Conservation (phyloP, 2,329 filamentous ascomycete species). For the Teratosphaeria gauchensis region DNA sequence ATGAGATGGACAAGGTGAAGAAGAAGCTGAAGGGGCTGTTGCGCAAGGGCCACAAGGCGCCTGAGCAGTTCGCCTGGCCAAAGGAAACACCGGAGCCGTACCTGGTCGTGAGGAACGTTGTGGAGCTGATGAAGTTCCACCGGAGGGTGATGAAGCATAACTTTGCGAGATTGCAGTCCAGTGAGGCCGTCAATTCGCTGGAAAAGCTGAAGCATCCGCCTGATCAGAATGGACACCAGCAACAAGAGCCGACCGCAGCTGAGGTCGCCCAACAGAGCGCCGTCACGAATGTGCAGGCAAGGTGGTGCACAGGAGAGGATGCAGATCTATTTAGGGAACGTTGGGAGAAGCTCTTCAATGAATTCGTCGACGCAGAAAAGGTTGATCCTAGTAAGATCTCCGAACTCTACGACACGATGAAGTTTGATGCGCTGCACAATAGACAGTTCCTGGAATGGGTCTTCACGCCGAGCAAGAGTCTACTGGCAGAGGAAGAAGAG, state of each 20-base stretch:
- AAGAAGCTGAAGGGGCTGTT: conserved; percentile 94
- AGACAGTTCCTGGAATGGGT: conserved; percentile 95
- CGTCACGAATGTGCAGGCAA: conserved; percentile 56
- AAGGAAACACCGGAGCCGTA: conserved; percentile 84
- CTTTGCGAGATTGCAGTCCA: conserved; percentile 63
- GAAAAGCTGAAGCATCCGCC: conserved; percentile 36
- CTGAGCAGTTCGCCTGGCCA: conserved; percentile 96
- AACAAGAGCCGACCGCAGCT: background rate
- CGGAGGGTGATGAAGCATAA: conserved; percentile 92
- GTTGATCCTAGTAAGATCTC: conserved; percentile 98
- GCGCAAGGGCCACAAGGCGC: conserved; percentile 84
- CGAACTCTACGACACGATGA: conserved; percentile 98
- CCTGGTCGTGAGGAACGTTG: conserved; percentile 81
- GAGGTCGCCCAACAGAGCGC: background rate
- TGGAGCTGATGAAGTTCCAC: conserved; percentile 96
- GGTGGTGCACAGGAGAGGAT: conserved; percentile 96
- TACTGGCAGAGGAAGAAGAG: conserved; percentile 56
- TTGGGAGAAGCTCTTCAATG: conserved; percentile 96
- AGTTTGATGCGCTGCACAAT: conserved; percentile 96
- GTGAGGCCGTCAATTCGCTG: conserved; percentile 52
- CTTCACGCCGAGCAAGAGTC: conserved; percentile 74
- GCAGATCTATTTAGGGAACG: conserved; percentile 88
- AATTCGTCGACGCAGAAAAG: conserved; percentile 95
- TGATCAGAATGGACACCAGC: background rate
- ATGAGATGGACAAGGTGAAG: conserved; percentile 99